phyloP scores from a whole-genome alignment of 371 early-diverging fungal genomes.

The Haplosporangium sp. region DNA sequence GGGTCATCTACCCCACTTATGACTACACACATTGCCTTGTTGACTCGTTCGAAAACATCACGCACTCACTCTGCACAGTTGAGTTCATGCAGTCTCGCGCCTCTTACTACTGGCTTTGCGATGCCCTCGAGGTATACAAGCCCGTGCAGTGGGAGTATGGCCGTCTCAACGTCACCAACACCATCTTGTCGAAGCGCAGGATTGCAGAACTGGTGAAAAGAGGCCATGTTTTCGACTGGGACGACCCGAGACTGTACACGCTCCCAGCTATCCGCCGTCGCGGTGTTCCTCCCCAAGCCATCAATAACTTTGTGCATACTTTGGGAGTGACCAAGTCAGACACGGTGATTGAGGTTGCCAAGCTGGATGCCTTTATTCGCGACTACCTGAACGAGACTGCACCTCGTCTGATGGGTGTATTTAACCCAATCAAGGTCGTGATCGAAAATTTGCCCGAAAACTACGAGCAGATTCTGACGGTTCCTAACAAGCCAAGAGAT shows the following conservation, averaged over 20 bases:
- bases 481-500: conserved; percentile 91
- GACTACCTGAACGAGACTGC: conserved; percentile 93
- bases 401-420: conserved; percentile 92
- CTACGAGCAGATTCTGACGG: conserved; percentile 75
- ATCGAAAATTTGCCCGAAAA: conserved; percentile 88
- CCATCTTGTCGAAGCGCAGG: conserved; percentile 99
- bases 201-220: conserved; percentile 91
- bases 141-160: conserved; percentile 99
- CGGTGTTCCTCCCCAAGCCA: conserved; percentile 98
- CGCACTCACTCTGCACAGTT: conserved; percentile 99
- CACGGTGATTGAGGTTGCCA: conserved; percentile 90
- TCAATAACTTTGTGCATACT: conserved; percentile 98
- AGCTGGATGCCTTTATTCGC: conserved; percentile 96
- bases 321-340: conserved; percentile 92
- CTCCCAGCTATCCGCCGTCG: conserved; percentile 97
- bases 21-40: conserved; percentile 99
- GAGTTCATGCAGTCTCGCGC: conserved; percentile 97
- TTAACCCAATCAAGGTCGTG: conserved; percentile 91
- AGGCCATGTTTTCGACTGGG: conserved; percentile 90
- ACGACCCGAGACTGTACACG: conserved; percentile 99
- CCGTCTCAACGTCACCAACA: conserved; percentile 96
- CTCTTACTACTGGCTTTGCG: conserved; percentile 99
- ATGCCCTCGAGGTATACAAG: conserved; percentile 98
- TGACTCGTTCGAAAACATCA: conserved; percentile 99
- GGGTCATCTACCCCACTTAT: conserved; percentile 99